Evolutionary conservation across 495 filamentous ascomycete species (phyloP), one percentile per base, ranked within the genome.

Genomic region (Penicillium flavigenum): DNA sequence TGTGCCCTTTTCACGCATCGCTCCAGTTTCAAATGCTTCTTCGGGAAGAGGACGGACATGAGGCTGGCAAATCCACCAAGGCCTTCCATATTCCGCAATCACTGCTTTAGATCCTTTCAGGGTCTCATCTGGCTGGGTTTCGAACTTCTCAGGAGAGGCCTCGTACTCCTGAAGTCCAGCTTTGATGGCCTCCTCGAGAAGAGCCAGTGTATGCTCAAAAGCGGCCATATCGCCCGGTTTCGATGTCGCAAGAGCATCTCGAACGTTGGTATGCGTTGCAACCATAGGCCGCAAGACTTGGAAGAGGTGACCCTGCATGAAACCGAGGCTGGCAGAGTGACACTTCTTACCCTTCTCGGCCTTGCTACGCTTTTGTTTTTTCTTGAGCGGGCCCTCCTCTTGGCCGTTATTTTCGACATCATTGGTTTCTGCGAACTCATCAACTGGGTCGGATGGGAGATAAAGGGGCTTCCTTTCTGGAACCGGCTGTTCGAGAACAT

Each of bases 31-130:
- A 54, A 93, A 58, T 17, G 94, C 94, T 74, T 98, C 93, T 63
- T 90, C 89, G 1, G 94, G 94, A 64, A 96, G 64, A 38, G 92
- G 92, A 31, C 94, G 78, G 2, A 96, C 79, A 62, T 97, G 89
- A 3, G 94, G 91, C 73, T 99, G 94, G 44, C 89, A 93, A 5
- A 96, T 77, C 89, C 92, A 99, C 81, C 85, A 97, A 3, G 94
- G 94, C 51, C 89, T 72, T 64, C 83, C 84, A 65, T 89, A 92
- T 48, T 82, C 76, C 54, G 78, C 82, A 29, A 92, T 86, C 2
- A 86, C 83, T 29, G 81, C 81, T 26, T 84, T 79, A 10, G 89
- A 92, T 54, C 84, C 75, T 19, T 69, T 75, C n/a, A 74, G 65
- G 7, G 69, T 71, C 2, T 68, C 66, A 22, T 77, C 63, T 4